These are phyloP conservation scores for Theileria equi DNA, from an alignment of 169 alveolate species.

Conservation along the genomic window DNA sequence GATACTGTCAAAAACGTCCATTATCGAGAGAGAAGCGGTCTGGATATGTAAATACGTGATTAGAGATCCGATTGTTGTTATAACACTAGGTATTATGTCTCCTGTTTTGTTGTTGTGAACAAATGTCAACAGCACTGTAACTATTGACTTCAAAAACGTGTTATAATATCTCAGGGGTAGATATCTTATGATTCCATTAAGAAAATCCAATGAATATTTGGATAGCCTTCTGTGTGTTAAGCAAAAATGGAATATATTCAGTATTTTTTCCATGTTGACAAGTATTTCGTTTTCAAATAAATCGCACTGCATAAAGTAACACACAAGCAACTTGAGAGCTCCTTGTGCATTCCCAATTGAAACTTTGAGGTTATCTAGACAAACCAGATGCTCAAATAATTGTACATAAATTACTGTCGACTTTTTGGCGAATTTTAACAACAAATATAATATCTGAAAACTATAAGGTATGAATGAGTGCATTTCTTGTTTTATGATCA, in stretches of 20 bases:
- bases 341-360: slow-evolving; percentile 77
- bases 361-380: slow-evolving; percentile 65
- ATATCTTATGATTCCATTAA: slow-evolving; percentile 70
- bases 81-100: slow-evolving; percentile 27
- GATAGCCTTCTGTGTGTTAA: slow-evolving; percentile 76
- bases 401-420: slow-evolving; percentile 61
- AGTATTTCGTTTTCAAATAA: slow-evolving; percentile 69
- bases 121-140: slow-evolving; percentile 72
- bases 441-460: slow-evolving; percentile 54
- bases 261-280: slow-evolving; percentile 70
- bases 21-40: slow-evolving; percentile 14
- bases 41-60: slow-evolving; percentile 44
- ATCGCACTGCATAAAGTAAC: slow-evolving; percentile 71
- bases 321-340: slow-evolving; percentile 69
- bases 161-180: slow-evolving; percentile 72
- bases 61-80: slow-evolving; percentile 47
- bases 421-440: slow-evolving; percentile 46
- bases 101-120: slow-evolving; percentile 65
- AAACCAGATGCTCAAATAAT: slow-evolving; percentile 56
- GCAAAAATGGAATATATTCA: slow-evolving; percentile 79
- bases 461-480: slow-evolving; percentile 81
- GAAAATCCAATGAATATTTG: slow-evolving; percentile 72
- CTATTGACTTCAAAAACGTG: slow-evolving; percentile 69
- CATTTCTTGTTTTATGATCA: slow-evolving; percentile 71
- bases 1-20: slow-evolving; percentile 56